phyloP scores from a whole-genome alignment of 202 grass and related monocot genomes.

The Tripidium arundinaceum region DNA sequence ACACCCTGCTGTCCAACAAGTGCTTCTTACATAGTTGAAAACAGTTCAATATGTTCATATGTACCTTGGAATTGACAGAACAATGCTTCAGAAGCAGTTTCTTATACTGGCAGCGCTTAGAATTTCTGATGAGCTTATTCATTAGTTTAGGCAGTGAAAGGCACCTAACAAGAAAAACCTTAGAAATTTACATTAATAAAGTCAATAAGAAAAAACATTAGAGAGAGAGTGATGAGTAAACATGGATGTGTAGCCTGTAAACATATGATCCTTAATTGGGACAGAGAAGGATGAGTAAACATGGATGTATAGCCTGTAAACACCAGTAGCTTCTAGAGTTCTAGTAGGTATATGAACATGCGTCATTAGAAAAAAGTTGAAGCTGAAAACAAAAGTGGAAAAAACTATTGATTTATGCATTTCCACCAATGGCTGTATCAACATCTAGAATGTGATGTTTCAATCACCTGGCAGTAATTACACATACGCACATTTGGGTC shows the following conservation, averaged over 20 bases:
- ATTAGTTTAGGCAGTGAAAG: too few relatives aligned
- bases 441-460: not conserved
- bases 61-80: constrained; percentile 25
- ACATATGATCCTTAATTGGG: not conserved
- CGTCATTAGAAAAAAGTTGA: not conserved
- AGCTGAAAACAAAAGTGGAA: not conserved
- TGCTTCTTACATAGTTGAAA: constrained; percentile 16
- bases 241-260: too few relatives aligned
- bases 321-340: not conserved
- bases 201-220: too few relatives aligned
- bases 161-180: too few relatives aligned
- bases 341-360: not conserved
- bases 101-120: not conserved
- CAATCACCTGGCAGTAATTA: not conserved
- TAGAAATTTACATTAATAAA: too few relatives aligned
- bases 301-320: not conserved
- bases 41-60: constrained; percentile 4
- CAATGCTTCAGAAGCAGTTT: constrained; percentile 58
- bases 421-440: not conserved
- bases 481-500: not conserved
- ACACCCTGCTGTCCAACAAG: too few relatives aligned
- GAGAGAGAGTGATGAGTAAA: too few relatives aligned
- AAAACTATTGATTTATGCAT: not conserved
- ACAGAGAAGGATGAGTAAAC: not conserved
- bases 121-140: too few relatives aligned